Evolutionary conservation across 257 asterid species (phyloP), one percentile per base, ranked within the genome.

Genomic region (Verbascum thapsus): DNA sequence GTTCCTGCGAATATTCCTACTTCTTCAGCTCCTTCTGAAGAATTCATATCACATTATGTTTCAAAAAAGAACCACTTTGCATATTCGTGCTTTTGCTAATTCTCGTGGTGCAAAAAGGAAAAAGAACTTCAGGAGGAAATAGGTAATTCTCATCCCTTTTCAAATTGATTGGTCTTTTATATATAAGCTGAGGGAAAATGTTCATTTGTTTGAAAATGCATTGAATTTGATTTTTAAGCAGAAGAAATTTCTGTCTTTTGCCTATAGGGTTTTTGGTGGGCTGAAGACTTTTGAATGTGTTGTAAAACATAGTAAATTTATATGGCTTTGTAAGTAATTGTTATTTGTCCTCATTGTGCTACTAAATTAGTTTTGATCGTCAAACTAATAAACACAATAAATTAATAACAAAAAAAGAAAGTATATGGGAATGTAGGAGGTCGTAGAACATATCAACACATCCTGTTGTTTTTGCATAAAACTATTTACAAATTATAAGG

Each of bases 11-110:
- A 70, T 12, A 77, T 73, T 39, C 43, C 76, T 23, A 65, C 39
- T 22, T 71, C 86, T 56, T 69, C 86, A 15, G 79, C 92, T 52
- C 53, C 86, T 54, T 50, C 73, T 5, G 67, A 72, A 3, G 76
- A 85, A 11, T 78, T 77, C 65, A 23, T 81, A 40, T 85, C 94
- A 16, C 94, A 80, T 74, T 85, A 82, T 53, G 77, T 85, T 69
- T 63, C 85, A 13, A 71, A 78, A 57, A 79, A 68, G 77, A 85
- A 80, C 73, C 88, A 85, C 75, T 78, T 80, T 42, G 92, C 85
- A 2, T 82, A 86, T 58, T 76, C 89, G 7, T 85, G 94, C 51
- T 82, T 75, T 54, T 82, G 88, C 75, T 82, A 79, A 77, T 37
- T 8, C 43, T 54, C 11, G 32, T 26, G 32, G 32, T 5, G 2